These are phyloP conservation scores for Colletotrichum caudatum DNA, from an alignment of 2,329 filamentous ascomycete genomes.

Conservation along the genomic window DNA sequence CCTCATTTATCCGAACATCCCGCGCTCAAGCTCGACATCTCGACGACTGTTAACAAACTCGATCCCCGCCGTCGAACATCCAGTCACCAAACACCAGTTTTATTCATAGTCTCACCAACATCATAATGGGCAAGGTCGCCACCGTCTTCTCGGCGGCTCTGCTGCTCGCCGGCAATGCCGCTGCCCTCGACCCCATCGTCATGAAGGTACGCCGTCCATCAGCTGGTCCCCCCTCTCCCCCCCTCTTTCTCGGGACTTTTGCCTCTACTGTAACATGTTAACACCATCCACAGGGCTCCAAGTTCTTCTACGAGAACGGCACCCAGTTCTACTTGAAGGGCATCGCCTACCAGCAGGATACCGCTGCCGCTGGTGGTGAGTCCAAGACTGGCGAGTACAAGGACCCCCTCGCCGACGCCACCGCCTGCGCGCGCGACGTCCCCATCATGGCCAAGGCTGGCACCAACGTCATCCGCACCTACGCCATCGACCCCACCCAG, in stretches of 20 bases:
- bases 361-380: slow-evolving; percentile 65
- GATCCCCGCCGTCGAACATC: background rate
- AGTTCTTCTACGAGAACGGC: slow-evolving; percentile 88
- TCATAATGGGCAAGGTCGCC: slow-evolving; percentile 38
- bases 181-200: slow-evolving; percentile 68
- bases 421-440: slow-evolving; percentile 84
- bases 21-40: too few relatives aligned
- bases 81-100: background rate
- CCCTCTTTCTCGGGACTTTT: slow-evolving; percentile 15
- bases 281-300: slow-evolving; percentile 68
- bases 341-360: slow-evolving; percentile 93
- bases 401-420: slow-evolving; percentile 83
- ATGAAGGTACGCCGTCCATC: slow-evolving; percentile 70
- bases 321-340: slow-evolving; percentile 84
- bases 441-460: slow-evolving; percentile 81
- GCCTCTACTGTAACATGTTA: background rate
- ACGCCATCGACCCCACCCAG: slow-evolving; percentile 84
- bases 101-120: background rate
- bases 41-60: slow-evolving; percentile 6
- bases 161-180: slow-evolving; percentile 56
- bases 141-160: slow-evolving; percentile 53
- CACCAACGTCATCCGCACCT: slow-evolving; percentile 95
- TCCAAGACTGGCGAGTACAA: slow-evolving; percentile 70
- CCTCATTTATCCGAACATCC: background rate
- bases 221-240: background rate